Base-by-base conservation (phyloP, 163 green algal species). In the Scenedesmus sp. region DNA sequence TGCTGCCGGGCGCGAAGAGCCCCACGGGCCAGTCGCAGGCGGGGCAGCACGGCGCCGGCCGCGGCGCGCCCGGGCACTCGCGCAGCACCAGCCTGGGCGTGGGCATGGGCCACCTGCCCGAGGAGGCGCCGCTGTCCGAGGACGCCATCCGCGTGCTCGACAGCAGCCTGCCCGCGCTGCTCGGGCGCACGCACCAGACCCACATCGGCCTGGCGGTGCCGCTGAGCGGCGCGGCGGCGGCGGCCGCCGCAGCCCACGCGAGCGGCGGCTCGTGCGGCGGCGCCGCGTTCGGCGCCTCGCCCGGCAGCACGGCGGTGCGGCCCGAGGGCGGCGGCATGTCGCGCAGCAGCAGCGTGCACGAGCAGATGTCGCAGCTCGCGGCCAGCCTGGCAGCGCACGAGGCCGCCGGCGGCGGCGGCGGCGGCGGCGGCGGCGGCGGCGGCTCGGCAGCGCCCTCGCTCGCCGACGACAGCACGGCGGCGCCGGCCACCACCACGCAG, bases 171-270 rank as follows among this genome's bases (percentile, higher is more conserved):
- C 73, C 73, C 7, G 20, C 22, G 18, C 20, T 65, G 60, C 36
- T 73, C 17, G 73, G 73, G 26, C 29, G 62, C 10, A 74, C 73
- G 2, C 73, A 81, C 60, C 63, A 69, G 18, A 82, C 50, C 13
- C 45, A 54, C 39, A 76, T 82, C 2, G 75, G 75, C 36, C 24
- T 82, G 22, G 75, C 75, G 14, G 50, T 53, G 10, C 75, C 75
- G 2, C 75, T 82, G 29, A 69, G 36, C 63, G 36, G 31, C 20
- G 42, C n/a, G 56, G 57, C 57, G 15, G 65, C 4, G 29, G 29
- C 60, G 36, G 33, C 60, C n/a, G 36, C n/a, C 14, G 34, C 54
- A 50, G 54, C 28, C 0, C n/a, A 54, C 18, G 54, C 15, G 29
- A 44, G n/a, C 15, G 18, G 29, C 31, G 44, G 39, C 10, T 6